Conservation (phyloP, 495 filamentous ascomycete species). For the Penicillium cosmopolitanum region DNA sequence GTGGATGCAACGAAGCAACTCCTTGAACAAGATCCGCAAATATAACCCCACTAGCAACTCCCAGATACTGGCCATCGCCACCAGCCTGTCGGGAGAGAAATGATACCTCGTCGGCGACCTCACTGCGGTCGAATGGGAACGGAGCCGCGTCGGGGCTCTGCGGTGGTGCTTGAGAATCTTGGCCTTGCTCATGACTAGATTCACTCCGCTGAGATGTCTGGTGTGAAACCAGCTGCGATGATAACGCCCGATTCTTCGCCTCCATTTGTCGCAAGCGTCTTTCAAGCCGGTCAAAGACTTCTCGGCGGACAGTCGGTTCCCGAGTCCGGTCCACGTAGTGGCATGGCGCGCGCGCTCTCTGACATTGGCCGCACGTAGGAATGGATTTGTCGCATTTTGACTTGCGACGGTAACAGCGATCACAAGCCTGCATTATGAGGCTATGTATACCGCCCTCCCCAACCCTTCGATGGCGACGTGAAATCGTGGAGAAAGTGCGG, state of each 20-base stretch:
- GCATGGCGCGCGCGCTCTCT: conserved; percentile 22
- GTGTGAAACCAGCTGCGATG: background rate
- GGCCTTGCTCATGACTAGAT: background rate
- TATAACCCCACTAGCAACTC: conserved; percentile 26
- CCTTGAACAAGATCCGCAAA: conserved; percentile 29
- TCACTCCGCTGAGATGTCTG: background rate
- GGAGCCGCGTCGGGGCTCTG: background rate
- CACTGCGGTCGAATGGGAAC: conserved; percentile 13
- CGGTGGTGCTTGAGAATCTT: conserved; percentile 1
- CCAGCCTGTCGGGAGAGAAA: conserved; percentile 31
- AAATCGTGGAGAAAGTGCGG: conserved; percentile 6
- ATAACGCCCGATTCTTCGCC: conserved; percentile 15
- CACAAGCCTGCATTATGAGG: conserved; percentile 18
- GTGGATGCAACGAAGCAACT: background rate
- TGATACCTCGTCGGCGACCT: conserved; percentile 31
- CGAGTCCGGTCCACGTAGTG: conserved; percentile 27
- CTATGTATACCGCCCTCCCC: background rate
- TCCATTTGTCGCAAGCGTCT: conserved; percentile 21
- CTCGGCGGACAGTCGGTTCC: conserved; percentile 18
- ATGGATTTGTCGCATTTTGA: conserved; percentile 38
- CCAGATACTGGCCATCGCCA: conserved; percentile 30
- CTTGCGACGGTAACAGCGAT: conserved; percentile 37
- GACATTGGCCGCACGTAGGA: conserved; percentile 34
- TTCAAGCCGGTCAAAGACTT: conserved; percentile 25
- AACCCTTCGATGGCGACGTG: background rate